Percentiles rank a stretch among this genome's conserved stretches.
Conservation (phyloP, 129 eudicot genomes). For the Artemisia argyi region DNA sequence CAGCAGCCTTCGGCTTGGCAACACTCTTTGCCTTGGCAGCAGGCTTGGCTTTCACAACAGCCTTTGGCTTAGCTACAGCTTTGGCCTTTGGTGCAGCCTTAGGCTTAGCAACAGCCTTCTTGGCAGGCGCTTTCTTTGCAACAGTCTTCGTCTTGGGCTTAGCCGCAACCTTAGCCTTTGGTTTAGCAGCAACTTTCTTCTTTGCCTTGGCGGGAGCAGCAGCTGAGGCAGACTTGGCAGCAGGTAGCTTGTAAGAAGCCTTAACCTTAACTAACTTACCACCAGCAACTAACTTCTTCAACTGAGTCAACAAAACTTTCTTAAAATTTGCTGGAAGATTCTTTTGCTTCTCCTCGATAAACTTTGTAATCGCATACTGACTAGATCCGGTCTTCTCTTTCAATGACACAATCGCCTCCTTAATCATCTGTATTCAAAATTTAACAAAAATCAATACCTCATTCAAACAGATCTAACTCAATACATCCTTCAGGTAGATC, state of each 20-base stretch:
- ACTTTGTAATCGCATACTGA: slow-evolving; percentile 69
- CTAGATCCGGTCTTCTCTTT: slow-evolving; percentile 81
- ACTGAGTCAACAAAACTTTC: slow-evolving; percentile 53
- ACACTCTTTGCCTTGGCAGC: neutral
- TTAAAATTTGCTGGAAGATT: slow-evolving; percentile 57
- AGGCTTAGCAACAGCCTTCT: slow-evolving; percentile 28
- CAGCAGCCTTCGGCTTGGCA: slow-evolving; percentile 32
- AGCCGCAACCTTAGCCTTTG: too few species aligned
- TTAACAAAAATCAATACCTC: neutral
- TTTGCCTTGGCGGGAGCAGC: neutral
- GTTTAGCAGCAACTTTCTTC: neutral
- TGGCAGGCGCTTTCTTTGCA: slow-evolving; percentile 15
- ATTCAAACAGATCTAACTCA: neutral
- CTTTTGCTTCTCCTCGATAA: slow-evolving; percentile 67
- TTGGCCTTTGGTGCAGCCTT: slow-evolving; percentile 43
- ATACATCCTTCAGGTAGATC: neutral
- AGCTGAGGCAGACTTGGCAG: slow-evolving; percentile 28
- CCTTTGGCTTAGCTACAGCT: slow-evolving; percentile 37
- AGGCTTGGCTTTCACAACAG: slow-evolving; percentile 22
- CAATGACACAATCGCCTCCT: slow-evolving; percentile 62
- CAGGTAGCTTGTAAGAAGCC: slow-evolving; percentile 54
- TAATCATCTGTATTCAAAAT: slow-evolving; percentile 49
- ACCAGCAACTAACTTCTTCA: slow-evolving; percentile 59
- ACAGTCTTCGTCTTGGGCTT: slow-evolving; percentile 13
- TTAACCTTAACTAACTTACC: slow-evolving; percentile 62